Evolutionary conservation across 306 rosid genomes (phyloP), one percentile per base, ranked within the genome.

Genomic region (Morella rubra): DNA sequence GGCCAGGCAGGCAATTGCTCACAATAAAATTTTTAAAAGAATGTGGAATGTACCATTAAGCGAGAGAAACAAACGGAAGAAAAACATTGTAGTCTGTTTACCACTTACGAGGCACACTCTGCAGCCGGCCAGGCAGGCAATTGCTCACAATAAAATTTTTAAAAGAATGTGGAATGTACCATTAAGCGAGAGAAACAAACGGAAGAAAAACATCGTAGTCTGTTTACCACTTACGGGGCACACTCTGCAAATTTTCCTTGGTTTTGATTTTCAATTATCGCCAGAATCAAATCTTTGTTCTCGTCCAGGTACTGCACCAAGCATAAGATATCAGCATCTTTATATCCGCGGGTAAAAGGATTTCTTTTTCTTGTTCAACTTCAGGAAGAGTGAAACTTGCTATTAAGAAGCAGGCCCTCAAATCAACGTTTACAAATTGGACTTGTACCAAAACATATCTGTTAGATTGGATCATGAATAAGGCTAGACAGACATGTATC

Each of bases 261-360:
- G n/a, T 76, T 89, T 76, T 85, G 87, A 27, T 72, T 22, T 53
- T 85, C 88, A 83, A 89, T 5, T 77, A 83, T 78, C 49, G 83
- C 72, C 70, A 85, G 50, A 71, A 89, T 85, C 84, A 89, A 73
- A 69, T 87, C 84, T 79, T 73, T 58, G 65, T 87, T 89, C 84
- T 89, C 89, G 70, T 85, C 91, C 84, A 89, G 71, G 77, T 68
- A 86, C 91, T 89, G 83, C 83, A 74, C 72, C 76, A 86, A 81
- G 71, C 8, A 83, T 69, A 82, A 81, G 6, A 82, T 62, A 32
- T 68, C 20, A 49, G 22, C 40, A 8, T 37, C 9, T 44, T 22
- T 60, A 73, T 46, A 84, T 55, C 71, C 76, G 40, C 27, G 20
- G 18, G 61, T 37, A 62, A 68, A 42, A 22, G 20, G 69, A 49